Percentiles rank a stretch among this genome's conserved stretches.
These are phyloP conservation scores for Apiospora saccharicola DNA, from an alignment of 2,329 filamentous ascomycete genomes.

Conservation along the genomic window DNA sequence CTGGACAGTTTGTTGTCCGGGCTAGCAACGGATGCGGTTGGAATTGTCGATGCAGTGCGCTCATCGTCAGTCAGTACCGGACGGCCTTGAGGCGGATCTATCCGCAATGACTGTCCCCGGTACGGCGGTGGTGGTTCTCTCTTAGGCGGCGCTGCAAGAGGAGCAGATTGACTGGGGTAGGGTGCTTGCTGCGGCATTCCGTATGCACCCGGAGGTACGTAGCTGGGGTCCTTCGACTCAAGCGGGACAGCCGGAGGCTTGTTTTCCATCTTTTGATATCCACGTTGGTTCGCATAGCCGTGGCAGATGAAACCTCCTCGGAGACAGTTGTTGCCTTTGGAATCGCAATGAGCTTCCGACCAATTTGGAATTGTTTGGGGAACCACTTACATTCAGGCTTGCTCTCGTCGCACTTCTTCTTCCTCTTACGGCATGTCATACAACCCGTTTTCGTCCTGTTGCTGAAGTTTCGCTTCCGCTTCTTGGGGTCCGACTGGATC, in stretches of 20 bases:
- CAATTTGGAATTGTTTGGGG: background rate
- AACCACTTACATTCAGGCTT: slow-evolving; percentile 84
- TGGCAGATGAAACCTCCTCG: slow-evolving; percentile 90
- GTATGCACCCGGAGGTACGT: slow-evolving; percentile 68
- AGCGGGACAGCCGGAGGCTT: slow-evolving; percentile 75
- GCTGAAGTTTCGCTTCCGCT: slow-evolving; percentile 83
- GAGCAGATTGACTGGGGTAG: slow-evolving; percentile 38
- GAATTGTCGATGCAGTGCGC: slow-evolving; percentile 65
- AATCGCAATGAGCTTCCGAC: background rate
- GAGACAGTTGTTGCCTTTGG: slow-evolving; percentile 82
- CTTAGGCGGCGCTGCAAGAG: slow-evolving; percentile 46
- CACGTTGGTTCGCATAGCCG: slow-evolving; percentile 85
- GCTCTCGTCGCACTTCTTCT: slow-evolving; percentile 97
- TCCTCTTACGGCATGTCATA: slow-evolving; percentile 87
- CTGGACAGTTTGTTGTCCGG: slow-evolving; percentile 70
- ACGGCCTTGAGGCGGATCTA: slow-evolving; percentile 68
- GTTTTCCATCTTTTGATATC: slow-evolving; percentile 80
- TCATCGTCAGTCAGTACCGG: slow-evolving; percentile 65
- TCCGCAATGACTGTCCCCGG: slow-evolving; percentile 67
- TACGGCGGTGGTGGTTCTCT: slow-evolving; percentile 66
- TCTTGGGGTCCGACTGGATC: slow-evolving; percentile 69
- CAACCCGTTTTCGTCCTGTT: slow-evolving; percentile 97
- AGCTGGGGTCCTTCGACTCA: slow-evolving; percentile 80
- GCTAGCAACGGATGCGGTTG: slow-evolving; percentile 64
- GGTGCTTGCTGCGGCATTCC: slow-evolving; percentile 61